Conservation (phyloP, 179 eudicot species). For the Beta macrorhiza region DNA sequence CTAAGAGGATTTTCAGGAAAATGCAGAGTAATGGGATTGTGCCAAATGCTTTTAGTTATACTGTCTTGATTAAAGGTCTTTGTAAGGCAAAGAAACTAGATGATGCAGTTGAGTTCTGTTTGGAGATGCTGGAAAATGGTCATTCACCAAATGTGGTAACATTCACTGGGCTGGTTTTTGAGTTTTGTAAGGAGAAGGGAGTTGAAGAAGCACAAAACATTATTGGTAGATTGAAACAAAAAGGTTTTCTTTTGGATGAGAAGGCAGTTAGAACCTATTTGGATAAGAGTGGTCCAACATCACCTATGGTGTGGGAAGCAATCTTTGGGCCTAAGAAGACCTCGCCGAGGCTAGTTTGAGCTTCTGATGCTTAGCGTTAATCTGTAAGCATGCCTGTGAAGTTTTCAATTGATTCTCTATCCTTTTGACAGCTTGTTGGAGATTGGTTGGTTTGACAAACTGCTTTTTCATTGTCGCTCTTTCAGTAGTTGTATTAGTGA, state of each 20-base stretch:
- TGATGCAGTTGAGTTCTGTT: conserved; percentile 56
- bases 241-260: conserved; percentile 65
- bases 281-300: conserved; percentile 71
- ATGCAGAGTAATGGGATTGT: conserved; percentile 70
- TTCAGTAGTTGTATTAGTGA: background rate
- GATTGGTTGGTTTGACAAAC: background rate
- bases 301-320: conserved; percentile 77
- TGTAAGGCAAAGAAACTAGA: conserved; percentile 56
- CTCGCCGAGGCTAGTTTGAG: conserved; percentile 23
- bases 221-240: conserved; percentile 47
- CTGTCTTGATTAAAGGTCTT: conserved; percentile 61
- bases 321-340: conserved; percentile 60
- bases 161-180: conserved; percentile 68
- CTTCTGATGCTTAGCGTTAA: conserved; percentile 18
- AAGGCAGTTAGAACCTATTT: conserved; percentile 61
- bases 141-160: conserved; percentile 70
- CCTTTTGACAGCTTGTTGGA: background rate
- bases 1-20: conserved; percentile 72
- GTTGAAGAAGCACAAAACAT: conserved; percentile 60
- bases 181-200: conserved; percentile 69
- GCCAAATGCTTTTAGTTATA: conserved; percentile 76
- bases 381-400: conserved; percentile 30
- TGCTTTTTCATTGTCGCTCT: background rate
- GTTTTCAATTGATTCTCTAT: conserved; percentile 4
- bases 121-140: conserved; percentile 84